Conservation (phyloP, 495 filamentous ascomycete species). For the Tetracladium setigerum region DNA sequence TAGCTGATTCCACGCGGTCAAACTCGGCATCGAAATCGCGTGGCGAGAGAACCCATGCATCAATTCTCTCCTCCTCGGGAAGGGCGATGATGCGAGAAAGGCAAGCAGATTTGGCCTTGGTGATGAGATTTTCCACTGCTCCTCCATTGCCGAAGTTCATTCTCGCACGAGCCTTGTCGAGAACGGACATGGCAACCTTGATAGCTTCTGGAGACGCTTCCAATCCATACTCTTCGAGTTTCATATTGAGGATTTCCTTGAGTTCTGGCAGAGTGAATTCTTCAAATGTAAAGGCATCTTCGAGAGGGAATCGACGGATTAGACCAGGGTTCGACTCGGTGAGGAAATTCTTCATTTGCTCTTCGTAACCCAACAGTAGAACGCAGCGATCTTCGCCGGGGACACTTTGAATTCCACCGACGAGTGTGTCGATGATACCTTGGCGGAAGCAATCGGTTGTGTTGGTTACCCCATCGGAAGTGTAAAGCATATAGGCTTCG, state of each 20-base stretch:
- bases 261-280: slow-evolving; percentile 57
- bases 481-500: slow-evolving; percentile 56
- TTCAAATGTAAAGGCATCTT: slow-evolving; percentile 58
- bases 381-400: slow-evolving; percentile 77
- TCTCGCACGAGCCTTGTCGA: slow-evolving; percentile 32
- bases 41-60: slow-evolving; percentile 38
- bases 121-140: slow-evolving; percentile 28
- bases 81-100: neutral
- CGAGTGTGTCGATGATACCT: slow-evolving; percentile 68
- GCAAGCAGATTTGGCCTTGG: slow-evolving; percentile 12
- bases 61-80: slow-evolving; percentile 13
- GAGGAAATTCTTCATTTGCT: slow-evolving; percentile 70
- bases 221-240: slow-evolving; percentile 40
- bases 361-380: slow-evolving; percentile 66
- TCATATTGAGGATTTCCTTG: slow-evolving; percentile 46
- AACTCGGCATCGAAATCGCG: slow-evolving; percentile 63
- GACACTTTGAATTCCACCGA: slow-evolving; percentile 67
- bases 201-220: slow-evolving; percentile 32
- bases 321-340: slow-evolving; percentile 72
- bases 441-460: slow-evolving; percentile 49
- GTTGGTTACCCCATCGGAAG: slow-evolving; percentile 20
- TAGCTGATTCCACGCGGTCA: slow-evolving; percentile 41
- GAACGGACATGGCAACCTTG: slow-evolving; percentile 30
- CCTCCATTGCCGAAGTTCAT: slow-evolving; percentile 49
- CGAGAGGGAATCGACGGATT: slow-evolving; percentile 56